Percentiles rank a stretch among this genome's conserved stretches.
Evolutionary conservation across 2,329 filamentous ascomycete species (phyloP).

Genomic region (Juglanconis sp.): DNA sequence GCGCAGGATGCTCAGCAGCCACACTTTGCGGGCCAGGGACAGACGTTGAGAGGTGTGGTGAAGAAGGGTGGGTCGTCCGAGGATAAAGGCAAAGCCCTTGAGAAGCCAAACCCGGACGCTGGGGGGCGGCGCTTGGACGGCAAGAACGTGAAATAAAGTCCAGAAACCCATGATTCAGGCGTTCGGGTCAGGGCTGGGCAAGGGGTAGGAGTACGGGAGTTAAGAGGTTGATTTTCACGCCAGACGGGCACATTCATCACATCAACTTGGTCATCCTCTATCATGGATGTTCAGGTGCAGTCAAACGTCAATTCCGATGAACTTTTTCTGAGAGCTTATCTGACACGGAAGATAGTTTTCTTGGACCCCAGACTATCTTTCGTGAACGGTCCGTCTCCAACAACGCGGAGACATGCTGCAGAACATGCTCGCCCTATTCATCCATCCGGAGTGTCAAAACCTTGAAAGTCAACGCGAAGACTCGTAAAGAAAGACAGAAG

Average conservation of each 20-base stretch:
- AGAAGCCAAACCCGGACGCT: slow-evolving; percentile 37
- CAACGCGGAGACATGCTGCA: neutral
- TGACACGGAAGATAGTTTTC: neutral
- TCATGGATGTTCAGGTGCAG: neutral
- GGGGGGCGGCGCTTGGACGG: slow-evolving; percentile 15
- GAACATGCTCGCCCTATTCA: neutral
- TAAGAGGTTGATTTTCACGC: neutral
- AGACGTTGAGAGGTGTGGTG: slow-evolving; percentile 66
- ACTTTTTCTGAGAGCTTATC: neutral
- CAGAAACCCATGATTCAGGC: neutral
- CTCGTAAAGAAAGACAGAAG: too few relatives aligned
- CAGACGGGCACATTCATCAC: neutral
- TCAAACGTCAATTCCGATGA: neutral
- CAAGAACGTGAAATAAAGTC: slow-evolving; percentile 12
- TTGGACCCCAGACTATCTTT: neutral
- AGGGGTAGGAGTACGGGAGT: neutral
- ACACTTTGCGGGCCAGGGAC: slow-evolving; percentile 80
- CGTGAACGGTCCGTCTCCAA: neutral
- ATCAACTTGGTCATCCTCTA: neutral
- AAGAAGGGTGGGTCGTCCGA: slow-evolving; percentile 67
- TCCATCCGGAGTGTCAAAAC: neutral
- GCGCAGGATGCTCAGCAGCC: slow-evolving; percentile 63
- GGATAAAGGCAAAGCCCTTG: slow-evolving; percentile 43
- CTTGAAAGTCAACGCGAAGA: neutral
- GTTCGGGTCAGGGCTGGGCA: slow-evolving; percentile 7